These are phyloP conservation scores for Phylloporus sp. DNA, from an alignment of 768 basidiomycete species.

Conservation along the genomic window DNA sequence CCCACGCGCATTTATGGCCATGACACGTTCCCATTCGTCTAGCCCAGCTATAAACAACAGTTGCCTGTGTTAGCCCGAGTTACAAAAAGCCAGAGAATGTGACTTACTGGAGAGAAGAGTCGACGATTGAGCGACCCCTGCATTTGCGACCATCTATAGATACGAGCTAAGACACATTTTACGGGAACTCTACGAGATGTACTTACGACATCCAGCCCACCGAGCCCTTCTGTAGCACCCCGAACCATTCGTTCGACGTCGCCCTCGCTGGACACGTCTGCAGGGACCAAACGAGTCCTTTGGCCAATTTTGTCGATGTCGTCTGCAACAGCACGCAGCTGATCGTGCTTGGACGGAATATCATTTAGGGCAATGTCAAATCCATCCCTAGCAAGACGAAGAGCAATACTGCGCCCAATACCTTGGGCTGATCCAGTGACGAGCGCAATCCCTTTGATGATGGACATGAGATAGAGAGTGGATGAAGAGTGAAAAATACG, in stretches of 20 bases:
- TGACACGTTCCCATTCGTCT: too few species aligned
- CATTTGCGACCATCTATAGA: constrained; percentile 27
- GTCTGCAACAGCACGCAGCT: constrained; percentile 25
- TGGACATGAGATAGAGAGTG: constrained; percentile 11
- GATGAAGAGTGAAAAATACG: not conserved
- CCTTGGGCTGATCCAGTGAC: constrained; percentile 34
- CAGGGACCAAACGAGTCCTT: constrained; percentile 25
- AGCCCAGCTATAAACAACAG: constrained; percentile 24
- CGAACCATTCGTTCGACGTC: constrained; percentile 42
- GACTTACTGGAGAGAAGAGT: constrained; percentile 5
- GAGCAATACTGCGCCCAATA: constrained; percentile 29
- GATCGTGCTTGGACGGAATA: constrained; percentile 21
- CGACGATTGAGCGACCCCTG: constrained; percentile 4
- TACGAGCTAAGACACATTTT: not conserved
- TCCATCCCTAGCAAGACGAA: constrained; percentile 33
- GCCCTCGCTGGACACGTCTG: constrained; percentile 40
- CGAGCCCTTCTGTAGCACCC: constrained; percentile 29
- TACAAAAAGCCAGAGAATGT: not conserved
- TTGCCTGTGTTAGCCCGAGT: not conserved
- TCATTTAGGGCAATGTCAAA: constrained; percentile 32
- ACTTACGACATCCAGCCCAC: constrained; percentile 47
- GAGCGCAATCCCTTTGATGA: constrained; percentile 30
- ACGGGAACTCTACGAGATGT: not conserved
- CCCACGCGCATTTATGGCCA: too few species aligned
- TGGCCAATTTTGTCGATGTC: constrained; percentile 31